Conservation (phyloP, 176 grass and related monocot species). For the Musa troglodytarum region DNA sequence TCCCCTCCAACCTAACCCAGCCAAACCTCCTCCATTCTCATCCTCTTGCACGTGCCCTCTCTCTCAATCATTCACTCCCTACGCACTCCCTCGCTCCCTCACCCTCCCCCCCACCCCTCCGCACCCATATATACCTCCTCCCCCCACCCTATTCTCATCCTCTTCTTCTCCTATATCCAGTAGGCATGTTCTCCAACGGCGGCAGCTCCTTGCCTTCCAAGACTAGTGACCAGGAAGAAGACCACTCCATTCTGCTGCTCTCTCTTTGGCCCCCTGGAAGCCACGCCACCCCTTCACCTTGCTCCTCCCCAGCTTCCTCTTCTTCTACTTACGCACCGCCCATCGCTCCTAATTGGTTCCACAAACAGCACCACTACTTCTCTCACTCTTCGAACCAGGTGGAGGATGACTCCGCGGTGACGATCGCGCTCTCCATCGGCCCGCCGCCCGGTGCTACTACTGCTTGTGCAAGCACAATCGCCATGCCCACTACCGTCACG, state of each 20-base stretch:
- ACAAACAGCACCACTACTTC: background rate
- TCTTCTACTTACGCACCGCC: background rate
- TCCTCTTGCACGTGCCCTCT: constrained; percentile 8
- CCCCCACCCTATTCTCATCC: background rate
- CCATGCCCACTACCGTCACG: background rate
- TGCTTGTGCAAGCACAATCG: background rate
- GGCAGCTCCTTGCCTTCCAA: constrained; percentile 3
- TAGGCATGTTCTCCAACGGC: background rate
- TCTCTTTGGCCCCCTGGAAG: constrained; percentile 16
- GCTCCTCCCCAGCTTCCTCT: constrained; percentile 1
- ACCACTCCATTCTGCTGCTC: constrained; percentile 12
- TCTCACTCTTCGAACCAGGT: background rate
- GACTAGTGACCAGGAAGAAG: background rate
- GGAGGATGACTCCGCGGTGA: background rate
- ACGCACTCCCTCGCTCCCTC: background rate
- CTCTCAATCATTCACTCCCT: constrained; percentile 17
- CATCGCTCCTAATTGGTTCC: constrained; percentile 8
- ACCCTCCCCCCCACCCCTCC: too few species aligned
- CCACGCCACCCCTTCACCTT: background rate
- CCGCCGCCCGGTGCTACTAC: background rate
- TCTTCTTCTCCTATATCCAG: background rate
- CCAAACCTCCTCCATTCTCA: constrained; percentile 8
- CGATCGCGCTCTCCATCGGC: constrained; percentile 16
- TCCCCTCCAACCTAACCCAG: constrained; percentile 8
- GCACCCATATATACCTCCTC: background rate